Evolutionary conservation across 257 asterid genomes (phyloP).

Genomic region (Solanum bulbocastanum): DNA sequence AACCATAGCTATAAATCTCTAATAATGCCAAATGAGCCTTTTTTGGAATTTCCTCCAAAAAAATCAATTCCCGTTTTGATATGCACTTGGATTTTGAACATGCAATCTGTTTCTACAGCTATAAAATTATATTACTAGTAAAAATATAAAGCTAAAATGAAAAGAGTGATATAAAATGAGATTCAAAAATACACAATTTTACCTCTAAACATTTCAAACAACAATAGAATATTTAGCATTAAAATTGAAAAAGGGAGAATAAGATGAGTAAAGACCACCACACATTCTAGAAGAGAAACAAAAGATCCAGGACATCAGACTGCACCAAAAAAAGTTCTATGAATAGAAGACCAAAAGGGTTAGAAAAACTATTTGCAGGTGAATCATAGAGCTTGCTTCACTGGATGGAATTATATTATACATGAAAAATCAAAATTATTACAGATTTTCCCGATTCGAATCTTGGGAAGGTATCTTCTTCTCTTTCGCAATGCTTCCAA

Average conservation of each 20-base stretch:
- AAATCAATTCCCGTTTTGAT: too few species aligned
- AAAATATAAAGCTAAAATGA: neutral
- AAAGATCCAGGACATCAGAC: neutral
- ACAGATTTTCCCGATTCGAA: neutral
- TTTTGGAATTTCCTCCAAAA: too few species aligned
- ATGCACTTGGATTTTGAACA: too few species aligned
- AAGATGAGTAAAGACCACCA: neutral
- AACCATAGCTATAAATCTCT: too few species aligned
- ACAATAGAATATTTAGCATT: neutral
- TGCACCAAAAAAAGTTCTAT: neutral
- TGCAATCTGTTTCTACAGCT: neutral
- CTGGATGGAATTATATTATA: neutral
- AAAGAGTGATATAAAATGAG: neutral
- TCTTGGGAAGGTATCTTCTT: neutral
- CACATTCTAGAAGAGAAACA: neutral
- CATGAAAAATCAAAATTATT: neutral
- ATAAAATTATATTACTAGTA: too few species aligned
- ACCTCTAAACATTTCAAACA: neutral
- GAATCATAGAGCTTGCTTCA: neutral
- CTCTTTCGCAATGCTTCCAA: neutral
- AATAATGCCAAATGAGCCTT: too few species aligned
- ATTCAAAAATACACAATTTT: neutral
- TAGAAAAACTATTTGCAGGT: neutral
- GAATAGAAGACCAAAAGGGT: neutral
- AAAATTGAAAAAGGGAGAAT: neutral